phyloP scores from a whole-genome alignment of 345 rosid species.

The Citrus hindsii region DNA sequence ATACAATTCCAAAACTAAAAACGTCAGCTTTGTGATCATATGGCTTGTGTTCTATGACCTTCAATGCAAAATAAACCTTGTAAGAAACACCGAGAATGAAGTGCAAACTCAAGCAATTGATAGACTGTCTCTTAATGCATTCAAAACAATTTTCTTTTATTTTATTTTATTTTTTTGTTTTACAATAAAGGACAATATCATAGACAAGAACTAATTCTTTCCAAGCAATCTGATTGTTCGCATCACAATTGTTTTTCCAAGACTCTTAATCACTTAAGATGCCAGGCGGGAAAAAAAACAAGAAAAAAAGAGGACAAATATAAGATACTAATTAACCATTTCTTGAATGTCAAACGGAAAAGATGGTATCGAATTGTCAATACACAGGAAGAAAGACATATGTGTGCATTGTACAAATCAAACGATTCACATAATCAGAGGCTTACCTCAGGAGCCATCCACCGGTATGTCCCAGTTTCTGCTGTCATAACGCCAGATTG shows the following conservation, averaged over 20 bases:
- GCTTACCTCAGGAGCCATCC: slow-evolving; percentile 99
- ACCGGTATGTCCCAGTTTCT: slow-evolving; percentile 98
- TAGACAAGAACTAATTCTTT: neutral
- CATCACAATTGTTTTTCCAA: neutral
- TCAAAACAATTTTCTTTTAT: neutral
- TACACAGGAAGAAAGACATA: neutral
- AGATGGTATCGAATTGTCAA: neutral
- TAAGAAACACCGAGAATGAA: slow-evolving; percentile 23
- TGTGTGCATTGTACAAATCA: neutral
- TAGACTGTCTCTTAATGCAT: neutral
- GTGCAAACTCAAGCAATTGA: neutral
- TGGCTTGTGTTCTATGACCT: slow-evolving; percentile 96
- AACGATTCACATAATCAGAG: neutral
- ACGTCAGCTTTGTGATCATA: slow-evolving; percentile 98
- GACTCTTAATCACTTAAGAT: neutral
- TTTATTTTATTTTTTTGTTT: too few relatives aligned
- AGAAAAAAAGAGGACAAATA: neutral
- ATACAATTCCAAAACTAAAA: slow-evolving; percentile 83
- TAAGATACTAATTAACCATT: neutral
- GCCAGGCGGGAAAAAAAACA: neutral
- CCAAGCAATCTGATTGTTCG: neutral
- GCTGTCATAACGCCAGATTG: slow-evolving; percentile 99
- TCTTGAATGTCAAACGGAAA: neutral
- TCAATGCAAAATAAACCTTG: slow-evolving; percentile 30
- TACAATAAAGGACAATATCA: neutral